phyloP scores from a whole-genome alignment of 306 rosid species.

The Ammopiptanthus mongolicus region DNA sequence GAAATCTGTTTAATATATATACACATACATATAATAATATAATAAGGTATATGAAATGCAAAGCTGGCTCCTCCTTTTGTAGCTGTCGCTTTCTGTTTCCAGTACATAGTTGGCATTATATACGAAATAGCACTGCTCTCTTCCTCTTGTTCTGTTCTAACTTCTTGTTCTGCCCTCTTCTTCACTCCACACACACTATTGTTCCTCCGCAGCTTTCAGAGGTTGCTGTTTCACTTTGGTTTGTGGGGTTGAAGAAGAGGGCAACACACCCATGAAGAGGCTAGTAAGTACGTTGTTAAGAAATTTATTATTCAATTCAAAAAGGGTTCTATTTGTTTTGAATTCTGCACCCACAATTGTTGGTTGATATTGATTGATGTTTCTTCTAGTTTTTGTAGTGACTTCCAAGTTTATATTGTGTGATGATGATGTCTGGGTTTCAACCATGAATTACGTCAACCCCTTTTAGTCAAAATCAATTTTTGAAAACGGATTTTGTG shows the following conservation, averaged over 20 bases:
- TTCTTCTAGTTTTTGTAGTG: background rate
- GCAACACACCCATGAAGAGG: slow-evolving; percentile 29
- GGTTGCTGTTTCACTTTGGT: background rate
- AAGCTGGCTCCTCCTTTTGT: slow-evolving; percentile 21
- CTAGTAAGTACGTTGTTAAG: slow-evolving; percentile 46
- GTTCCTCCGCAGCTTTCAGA: slow-evolving; percentile 8
- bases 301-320: no score
- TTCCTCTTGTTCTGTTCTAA: background rate
- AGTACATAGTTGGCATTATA: slow-evolving; percentile 22
- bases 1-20: background rate
- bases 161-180: background rate
- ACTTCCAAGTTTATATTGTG: background rate
- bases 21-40: no score
- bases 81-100: slow-evolving; percentile 28
- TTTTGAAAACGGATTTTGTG: background rate
- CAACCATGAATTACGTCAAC: background rate
- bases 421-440: background rate
- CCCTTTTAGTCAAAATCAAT: background rate
- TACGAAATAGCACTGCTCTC: background rate
- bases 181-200: background rate
- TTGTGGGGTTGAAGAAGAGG: background rate
- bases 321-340: no score
- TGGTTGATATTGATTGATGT: background rate
- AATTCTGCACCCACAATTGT: background rate
- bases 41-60: background rate